Base-by-base conservation (phyloP, 768 basidiomycete species). In the Chalciporus chontae region DNA sequence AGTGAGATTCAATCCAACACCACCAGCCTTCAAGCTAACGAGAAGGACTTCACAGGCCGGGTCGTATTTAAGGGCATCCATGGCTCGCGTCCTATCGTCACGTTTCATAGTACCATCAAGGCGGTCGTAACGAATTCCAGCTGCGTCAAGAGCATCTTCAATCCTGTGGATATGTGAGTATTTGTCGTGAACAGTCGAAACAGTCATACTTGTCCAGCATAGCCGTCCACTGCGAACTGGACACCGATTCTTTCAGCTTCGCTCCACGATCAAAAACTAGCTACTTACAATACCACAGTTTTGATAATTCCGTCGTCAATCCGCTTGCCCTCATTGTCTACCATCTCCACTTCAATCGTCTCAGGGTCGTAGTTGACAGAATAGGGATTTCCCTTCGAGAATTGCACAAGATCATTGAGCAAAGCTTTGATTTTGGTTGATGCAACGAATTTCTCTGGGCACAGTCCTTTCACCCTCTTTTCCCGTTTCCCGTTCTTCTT, bases 71-170 rank as follows among this genome's bases (percentile, higher is more conserved):
- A 99, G 76, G 2, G 86, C 83, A 14, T 96, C 93, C 88, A 97
- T 94, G 4, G 96, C 90, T 47, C 80, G 79, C 11, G 84, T 87
- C 15, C 96, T 84, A 47, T 95, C 94, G 46, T 96, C 94, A 42
- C 95, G 86, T 66, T 90, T 94, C 96, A 99, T 99, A 3, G 92
- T 94, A 1, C 96, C 96, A 67, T 99, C 96, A 38, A 99, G 71
- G 43, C 96, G 85, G 58, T 94, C 89, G 65, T 91, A 96, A 21
- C 79, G 81, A 63, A 99, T 99, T 23, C 81, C 78, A 9, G 85
- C 81, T 27, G 80, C 74, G 57, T 91, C 87, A 26, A 97, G 69
- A 26, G 93, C 94, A 56, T 94, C 93, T 68, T 94, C 92, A 46
- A 97, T 79, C 65, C 90, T 90, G 55, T 44, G 50, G 18, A n/a